phyloP scores from a whole-genome alignment of 495 filamentous ascomycete species.

The Barbatosphaeria neglecta region DNA sequence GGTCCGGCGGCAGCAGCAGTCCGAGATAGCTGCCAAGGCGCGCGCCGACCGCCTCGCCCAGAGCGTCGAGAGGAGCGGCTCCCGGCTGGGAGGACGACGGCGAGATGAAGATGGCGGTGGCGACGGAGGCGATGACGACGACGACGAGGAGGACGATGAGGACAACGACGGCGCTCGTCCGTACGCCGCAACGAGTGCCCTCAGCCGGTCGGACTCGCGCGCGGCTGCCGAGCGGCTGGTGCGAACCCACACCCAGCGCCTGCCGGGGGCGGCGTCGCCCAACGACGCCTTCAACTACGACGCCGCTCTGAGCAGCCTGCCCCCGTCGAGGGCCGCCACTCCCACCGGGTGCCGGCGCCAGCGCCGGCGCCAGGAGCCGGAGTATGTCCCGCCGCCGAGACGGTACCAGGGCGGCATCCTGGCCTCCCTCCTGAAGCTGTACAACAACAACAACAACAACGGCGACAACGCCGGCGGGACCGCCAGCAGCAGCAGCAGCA shows the following conservation, averaged over 20 bases:
- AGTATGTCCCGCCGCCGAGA: conserved; percentile 55
- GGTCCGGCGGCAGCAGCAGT: conserved; percentile 16
- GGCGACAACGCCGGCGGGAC: no score
- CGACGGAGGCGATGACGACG: conserved; percentile 17
- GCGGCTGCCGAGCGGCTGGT: not conserved
- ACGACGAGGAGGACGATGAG: conserved; percentile 10
- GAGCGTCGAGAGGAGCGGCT: conserved; percentile 18
- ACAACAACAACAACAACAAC: conserved; percentile 36
- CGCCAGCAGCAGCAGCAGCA: no score
- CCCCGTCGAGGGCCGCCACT: conserved; percentile 13
- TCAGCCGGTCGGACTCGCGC: not conserved
- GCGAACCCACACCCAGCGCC: not conserved
- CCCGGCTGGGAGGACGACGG: no score
- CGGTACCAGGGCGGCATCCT: conserved; percentile 70
- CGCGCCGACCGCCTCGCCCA: conserved; percentile 22
- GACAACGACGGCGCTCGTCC: no score
- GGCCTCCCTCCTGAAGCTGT: conserved; percentile 66
- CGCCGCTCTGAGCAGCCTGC: not conserved
- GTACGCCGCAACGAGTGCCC: not conserved
- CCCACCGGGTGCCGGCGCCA: conserved; percentile 4
- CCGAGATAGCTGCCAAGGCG: conserved; percentile 18
- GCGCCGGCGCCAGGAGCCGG: conserved; percentile 39
- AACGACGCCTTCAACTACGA: conserved; percentile 8
- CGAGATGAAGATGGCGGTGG: no score
- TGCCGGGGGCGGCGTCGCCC: not conserved